Conservation (phyloP, 1,139 yeast genomes). For the Candida smagusa region DNA sequence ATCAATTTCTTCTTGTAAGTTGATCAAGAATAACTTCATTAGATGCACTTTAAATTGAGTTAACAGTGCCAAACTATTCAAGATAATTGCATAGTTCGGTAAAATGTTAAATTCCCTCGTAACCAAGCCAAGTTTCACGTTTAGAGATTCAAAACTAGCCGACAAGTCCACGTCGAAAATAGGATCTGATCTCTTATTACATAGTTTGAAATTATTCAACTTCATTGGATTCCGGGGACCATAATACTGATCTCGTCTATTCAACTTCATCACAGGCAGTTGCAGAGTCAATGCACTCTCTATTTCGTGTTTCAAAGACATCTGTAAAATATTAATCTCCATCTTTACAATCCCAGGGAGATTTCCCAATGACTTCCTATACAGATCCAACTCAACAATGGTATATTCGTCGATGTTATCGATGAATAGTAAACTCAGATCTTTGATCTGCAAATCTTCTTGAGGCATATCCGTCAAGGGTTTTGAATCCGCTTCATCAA, state of each 20-base stretch:
- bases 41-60: slow-evolving; percentile 30
- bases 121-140: slow-evolving; percentile 6
- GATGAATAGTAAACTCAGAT: slow-evolving; percentile 13
- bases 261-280: slow-evolving; percentile 4
- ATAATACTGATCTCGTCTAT: slow-evolving; percentile 3
- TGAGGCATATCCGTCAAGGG: background rate
- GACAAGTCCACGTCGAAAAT: slow-evolving; percentile 2
- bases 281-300: slow-evolving; percentile 21
- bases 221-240: slow-evolving; percentile 3
- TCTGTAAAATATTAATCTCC: slow-evolving; percentile 30
- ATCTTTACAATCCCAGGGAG: slow-evolving; percentile 23
- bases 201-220: slow-evolving; percentile 25
- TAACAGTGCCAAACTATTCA: slow-evolving; percentile 25
- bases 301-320: slow-evolving; percentile 31
- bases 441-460: slow-evolving; percentile 1
- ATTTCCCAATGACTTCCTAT: slow-evolving; percentile 14
- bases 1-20: slow-evolving; percentile 40
- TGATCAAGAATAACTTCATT: slow-evolving; percentile 36
- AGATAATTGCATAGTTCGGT: slow-evolving; percentile 32
- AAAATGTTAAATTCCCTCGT: slow-evolving; percentile 31
- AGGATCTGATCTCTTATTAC: slow-evolving; percentile 14
- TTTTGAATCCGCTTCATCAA: background rate
- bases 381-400: slow-evolving; percentile 22
- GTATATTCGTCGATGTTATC: slow-evolving; percentile 29
- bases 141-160: slow-evolving; percentile 3